A percentile compares a stretch with the other conserved stretches of the same genome.
Conservation (phyloP, 2,329 filamentous ascomycete species). For the Helminthosporium solani region DNA sequence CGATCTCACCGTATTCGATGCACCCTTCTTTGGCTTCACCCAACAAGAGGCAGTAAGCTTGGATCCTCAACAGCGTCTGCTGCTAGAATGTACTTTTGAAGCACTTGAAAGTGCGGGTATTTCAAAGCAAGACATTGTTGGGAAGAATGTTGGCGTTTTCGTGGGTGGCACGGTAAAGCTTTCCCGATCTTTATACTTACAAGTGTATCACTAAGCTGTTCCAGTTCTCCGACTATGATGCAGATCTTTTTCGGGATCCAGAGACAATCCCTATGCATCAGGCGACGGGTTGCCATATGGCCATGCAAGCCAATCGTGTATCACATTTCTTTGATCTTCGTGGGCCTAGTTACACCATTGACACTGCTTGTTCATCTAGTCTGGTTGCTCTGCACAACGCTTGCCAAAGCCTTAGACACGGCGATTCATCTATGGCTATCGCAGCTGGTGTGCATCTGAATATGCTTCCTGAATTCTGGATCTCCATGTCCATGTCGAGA, state of each 20-base stretch:
- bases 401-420: constrained; percentile 27
- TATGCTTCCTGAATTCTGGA: constrained; percentile 27
- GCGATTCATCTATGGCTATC: constrained; percentile 30
- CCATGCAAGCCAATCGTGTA: constrained; percentile 35
- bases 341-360: constrained; percentile 33
- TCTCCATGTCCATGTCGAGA: constrained; percentile 25
- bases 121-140: constrained; percentile 26
- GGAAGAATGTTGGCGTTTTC: constrained; percentile 30
- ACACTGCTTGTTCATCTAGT: constrained; percentile 36
- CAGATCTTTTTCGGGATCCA: constrained; percentile 22
- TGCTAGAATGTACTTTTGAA: constrained; percentile 39
- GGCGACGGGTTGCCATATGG: constrained; percentile 24
- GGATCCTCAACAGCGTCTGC: constrained; percentile 37
- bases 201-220: background rate
- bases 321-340: constrained; percentile 33
- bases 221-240: constrained; percentile 24
- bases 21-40: constrained; percentile 33
- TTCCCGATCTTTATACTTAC: background rate
- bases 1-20: constrained; percentile 28
- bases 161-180: constrained; percentile 16
- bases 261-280: constrained; percentile 30
- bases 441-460: constrained; percentile 22
- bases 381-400: constrained; percentile 31
- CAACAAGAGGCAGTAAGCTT: constrained; percentile 27
- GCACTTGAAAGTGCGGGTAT: constrained; percentile 45